Evolutionary conservation across 202 grass and related monocot genomes (phyloP).

Genomic region (Schoenoplectus tabernaemontani): DNA sequence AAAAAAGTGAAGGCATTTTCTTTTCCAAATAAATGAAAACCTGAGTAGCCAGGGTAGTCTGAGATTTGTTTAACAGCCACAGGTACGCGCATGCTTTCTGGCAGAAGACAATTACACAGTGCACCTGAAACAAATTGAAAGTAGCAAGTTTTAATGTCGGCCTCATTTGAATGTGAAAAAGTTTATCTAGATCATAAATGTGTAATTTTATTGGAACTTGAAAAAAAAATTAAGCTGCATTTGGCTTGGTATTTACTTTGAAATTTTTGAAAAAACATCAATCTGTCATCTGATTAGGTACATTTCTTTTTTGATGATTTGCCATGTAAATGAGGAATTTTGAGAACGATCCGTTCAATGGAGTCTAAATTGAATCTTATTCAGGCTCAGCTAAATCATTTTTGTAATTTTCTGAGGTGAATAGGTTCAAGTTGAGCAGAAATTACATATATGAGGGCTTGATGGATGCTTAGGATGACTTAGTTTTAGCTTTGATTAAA

Average conservation of each 20-base stretch:
- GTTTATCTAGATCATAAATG: background rate
- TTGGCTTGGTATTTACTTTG: background rate
- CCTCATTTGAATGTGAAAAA: background rate
- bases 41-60: constrained; percentile 55
- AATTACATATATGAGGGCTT: background rate
- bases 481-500: background rate
- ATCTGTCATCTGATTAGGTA: background rate
- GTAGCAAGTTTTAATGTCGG: background rate
- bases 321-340: background rate
- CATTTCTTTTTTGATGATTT: background rate
- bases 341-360: background rate
- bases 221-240: background rate
- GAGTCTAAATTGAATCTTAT: background rate
- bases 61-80: constrained; percentile 68
- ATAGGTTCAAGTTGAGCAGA: background rate
- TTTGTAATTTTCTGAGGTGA: background rate
- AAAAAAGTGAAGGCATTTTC: background rate
- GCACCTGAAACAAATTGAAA: constrained; percentile 51
- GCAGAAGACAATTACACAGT: constrained; percentile 92
- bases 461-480: background rate
- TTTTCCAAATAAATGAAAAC: constrained; percentile 24
- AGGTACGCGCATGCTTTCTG: constrained; percentile 75
- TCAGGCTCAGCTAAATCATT: background rate
- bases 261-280: background rate
- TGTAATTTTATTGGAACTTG: background rate